phyloP scores from a whole-genome alignment of 352 stramenopile genomes.

The Phytopythium vexans region DNA sequence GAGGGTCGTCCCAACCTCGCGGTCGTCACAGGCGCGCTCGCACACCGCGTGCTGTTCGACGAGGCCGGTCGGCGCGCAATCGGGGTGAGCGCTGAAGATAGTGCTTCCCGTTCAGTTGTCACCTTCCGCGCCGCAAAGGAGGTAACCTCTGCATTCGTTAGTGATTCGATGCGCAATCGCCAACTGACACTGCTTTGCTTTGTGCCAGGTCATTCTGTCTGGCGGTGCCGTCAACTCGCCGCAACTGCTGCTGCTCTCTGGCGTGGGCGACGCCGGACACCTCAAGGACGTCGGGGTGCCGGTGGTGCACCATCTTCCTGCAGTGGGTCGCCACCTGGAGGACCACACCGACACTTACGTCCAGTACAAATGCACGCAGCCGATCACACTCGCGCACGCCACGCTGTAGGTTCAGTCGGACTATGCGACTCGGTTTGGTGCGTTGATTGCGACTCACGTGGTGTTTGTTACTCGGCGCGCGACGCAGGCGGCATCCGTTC shows the following conservation, averaged over 20 bases:
- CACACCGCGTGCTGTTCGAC: conserved; percentile 84
- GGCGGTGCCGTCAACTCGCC: conserved; percentile 88
- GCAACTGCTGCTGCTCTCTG: conserved; percentile 86
- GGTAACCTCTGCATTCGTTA: conserved; percentile 4
- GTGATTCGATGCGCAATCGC: not conserved
- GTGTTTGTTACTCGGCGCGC: no score
- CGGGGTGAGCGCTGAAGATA: conserved; percentile 47
- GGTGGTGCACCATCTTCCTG: conserved; percentile 69
- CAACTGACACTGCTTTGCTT: no score
- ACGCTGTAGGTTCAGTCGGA: conserved; percentile 43
- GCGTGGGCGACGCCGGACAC: conserved; percentile 73
- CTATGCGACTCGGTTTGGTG: not conserved
- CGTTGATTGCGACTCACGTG: not conserved
- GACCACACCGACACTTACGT: conserved; percentile 89
- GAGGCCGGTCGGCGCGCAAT: conserved; percentile 28
- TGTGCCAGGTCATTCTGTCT: conserved; percentile 67
- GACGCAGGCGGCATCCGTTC: conserved; percentile 72
- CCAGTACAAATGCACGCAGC: conserved; percentile 85
- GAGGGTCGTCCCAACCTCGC: conserved; percentile 41
- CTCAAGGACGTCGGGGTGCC: conserved; percentile 70
- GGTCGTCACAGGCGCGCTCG: conserved; percentile 78
- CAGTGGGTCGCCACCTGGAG: conserved; percentile 86
- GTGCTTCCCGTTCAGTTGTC: conserved; percentile 17
- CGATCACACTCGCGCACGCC: conserved; percentile 86
- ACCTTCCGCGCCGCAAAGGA: conserved; percentile 72